Evolutionary conservation across 2,329 filamentous ascomycete genomes (phyloP).

Genomic region (Penicillium sumatraense): DNA sequence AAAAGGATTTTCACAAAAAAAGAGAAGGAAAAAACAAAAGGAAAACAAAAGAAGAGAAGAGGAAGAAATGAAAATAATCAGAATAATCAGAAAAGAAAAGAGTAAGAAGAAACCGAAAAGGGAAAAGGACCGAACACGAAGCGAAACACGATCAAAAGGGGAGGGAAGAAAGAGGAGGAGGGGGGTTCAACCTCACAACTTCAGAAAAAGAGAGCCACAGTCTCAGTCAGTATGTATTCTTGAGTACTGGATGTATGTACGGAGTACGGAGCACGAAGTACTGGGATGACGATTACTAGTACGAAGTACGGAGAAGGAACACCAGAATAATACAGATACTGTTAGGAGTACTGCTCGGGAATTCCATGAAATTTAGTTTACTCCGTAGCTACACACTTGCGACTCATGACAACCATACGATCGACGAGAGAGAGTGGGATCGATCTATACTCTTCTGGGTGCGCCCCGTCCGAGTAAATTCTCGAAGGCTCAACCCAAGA

Average conservation of each 20-base stretch:
- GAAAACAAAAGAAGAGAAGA: conserved; percentile 9
- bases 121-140: conserved; percentile 7
- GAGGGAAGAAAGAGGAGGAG: conserved; percentile 7
- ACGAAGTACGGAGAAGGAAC: no score
- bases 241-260: conserved; percentile 14
- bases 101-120: conserved; percentile 28
- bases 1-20: neutral
- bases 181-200: conserved; percentile 18
- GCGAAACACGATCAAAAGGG: neutral
- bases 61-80: conserved; percentile 5
- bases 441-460: conserved; percentile 27
- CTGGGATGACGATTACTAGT: conserved; percentile 13
- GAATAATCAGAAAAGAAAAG: conserved; percentile 16
- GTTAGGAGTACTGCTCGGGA: conserved; percentile 4
- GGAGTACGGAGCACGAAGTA: neutral
- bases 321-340: no score
- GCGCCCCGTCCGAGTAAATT: conserved; percentile 14
- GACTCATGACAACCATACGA: conserved; percentile 23
- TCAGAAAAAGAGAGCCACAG: conserved; percentile 24
- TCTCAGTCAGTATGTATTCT: conserved; percentile 22
- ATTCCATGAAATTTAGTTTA: conserved; percentile 14
- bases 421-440: conserved; percentile 24
- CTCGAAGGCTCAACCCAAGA: conserved; percentile 7
- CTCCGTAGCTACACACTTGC: neutral
- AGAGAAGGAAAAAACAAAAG: conserved; percentile 6